phyloP scores from a whole-genome alignment of 345 rosid species.

The Eucalyptus lansdowneana region DNA sequence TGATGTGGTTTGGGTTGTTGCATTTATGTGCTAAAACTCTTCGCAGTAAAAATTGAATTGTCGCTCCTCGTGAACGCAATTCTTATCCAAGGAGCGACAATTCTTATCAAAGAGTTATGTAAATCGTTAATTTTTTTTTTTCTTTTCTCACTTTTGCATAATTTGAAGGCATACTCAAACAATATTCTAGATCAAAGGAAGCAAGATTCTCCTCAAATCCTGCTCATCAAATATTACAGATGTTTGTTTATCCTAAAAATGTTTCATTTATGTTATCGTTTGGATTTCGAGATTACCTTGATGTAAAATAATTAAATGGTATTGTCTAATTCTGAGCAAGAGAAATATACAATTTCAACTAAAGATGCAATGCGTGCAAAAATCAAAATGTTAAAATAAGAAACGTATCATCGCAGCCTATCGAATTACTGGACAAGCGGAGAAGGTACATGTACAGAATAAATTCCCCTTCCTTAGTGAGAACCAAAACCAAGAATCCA shows the following conservation, averaged over 20 bases:
- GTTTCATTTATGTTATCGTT: rapidly evolving
- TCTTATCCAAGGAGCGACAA: not conserved
- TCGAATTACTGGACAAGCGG: no score
- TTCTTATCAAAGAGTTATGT: not conserved
- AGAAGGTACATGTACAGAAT: not conserved
- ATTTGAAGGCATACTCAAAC: not conserved
- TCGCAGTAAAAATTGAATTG: not conserved
- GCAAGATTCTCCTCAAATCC: not conserved
- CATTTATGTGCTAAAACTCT: not conserved
- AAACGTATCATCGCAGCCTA: no score
- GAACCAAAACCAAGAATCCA: not conserved
- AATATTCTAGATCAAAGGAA: not conserved
- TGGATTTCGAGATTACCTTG: not conserved
- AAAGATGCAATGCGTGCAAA: no score
- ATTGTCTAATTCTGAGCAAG: not conserved
- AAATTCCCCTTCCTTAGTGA: not conserved
- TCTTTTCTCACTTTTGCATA: not conserved
- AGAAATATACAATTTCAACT: no score
- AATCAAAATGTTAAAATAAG: no score
- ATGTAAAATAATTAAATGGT: no score
- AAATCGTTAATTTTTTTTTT: not conserved
- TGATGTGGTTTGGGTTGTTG: not conserved
- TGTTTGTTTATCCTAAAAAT: no score
- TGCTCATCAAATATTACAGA: no score
- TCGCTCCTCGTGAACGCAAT: not conserved